phyloP scores from a whole-genome alignment of 129 eudicot species.

The Calendula officinalis region DNA sequence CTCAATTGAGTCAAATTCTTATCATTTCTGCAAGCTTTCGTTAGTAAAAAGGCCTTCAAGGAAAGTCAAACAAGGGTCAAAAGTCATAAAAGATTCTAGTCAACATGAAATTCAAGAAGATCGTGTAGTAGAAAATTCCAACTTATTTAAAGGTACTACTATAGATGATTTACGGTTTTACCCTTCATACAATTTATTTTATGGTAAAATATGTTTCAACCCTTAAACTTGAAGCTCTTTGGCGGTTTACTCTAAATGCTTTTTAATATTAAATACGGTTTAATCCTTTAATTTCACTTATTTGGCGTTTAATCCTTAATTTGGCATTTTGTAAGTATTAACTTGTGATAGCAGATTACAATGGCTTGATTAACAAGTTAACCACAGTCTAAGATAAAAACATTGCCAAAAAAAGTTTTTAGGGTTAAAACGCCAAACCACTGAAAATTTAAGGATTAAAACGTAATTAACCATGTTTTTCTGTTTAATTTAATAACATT shows the following conservation, averaged over 20 bases:
- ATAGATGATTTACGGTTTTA: slow-evolving; percentile 2
- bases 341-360: too few species aligned
- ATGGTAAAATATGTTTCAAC: neutral
- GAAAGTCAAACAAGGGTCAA: slow-evolving; percentile 30
- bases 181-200: neutral
- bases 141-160: slow-evolving; percentile 28
- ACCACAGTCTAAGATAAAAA: too few species aligned
- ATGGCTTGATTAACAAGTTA: too few species aligned
- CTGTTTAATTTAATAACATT: neutral
- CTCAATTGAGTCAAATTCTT: slow-evolving; percentile 55
- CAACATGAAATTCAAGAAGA: slow-evolving; percentile 21
- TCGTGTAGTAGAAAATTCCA: slow-evolving; percentile 27
- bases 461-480: too few species aligned
- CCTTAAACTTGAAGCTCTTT: neutral
- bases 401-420: too few species aligned
- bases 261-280: too few species aligned
- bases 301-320: too few species aligned
- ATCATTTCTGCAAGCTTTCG: slow-evolving; percentile 88
- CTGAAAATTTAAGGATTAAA: too few species aligned
- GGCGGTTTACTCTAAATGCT: neutral
- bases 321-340: too few species aligned
- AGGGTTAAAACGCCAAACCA: too few species aligned
- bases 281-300: too few species aligned
- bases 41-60: slow-evolving; percentile 47
- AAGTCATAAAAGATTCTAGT: slow-evolving; percentile 26